Conservation (phyloP, 176 grass and related monocot species). For the Ampelocalamus luodianensis region DNA sequence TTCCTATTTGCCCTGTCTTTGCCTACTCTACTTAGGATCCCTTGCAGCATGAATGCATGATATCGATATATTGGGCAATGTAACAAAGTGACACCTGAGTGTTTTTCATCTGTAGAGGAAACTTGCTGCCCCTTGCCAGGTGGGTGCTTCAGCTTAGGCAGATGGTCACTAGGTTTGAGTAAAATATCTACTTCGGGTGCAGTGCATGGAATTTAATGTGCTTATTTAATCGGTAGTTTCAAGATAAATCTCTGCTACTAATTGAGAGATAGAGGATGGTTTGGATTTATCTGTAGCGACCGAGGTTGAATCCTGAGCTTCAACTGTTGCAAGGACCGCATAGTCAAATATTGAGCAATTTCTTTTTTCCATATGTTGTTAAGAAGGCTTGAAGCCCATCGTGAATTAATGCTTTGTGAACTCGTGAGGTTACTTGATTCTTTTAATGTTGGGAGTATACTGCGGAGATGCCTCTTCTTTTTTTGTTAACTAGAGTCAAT, state of each 20-base stretch:
- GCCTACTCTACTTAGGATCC: not conserved
- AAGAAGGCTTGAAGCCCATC: not conserved
- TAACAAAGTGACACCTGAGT: not conserved
- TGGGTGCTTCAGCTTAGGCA: slow-evolving; percentile 1
- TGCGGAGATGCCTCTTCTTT: not conserved
- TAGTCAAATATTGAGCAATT: slow-evolving; percentile 7
- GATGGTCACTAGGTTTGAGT: not conserved
- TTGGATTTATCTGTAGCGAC: not conserved
- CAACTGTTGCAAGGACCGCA: not conserved
- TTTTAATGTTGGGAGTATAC: not conserved
- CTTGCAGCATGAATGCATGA: not conserved
- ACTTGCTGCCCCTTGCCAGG: not conserved
- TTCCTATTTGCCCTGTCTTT: not conserved
- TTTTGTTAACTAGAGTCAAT: not conserved
- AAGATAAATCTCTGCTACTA: not conserved
- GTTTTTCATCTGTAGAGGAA: not conserved
- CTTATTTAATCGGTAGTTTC: not conserved
- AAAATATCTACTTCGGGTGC: not conserved
- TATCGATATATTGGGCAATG: not conserved
- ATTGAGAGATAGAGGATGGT: not conserved
- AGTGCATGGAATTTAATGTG: not conserved
- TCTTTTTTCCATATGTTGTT: slow-evolving; percentile 2
- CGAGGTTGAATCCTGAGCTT: not conserved
- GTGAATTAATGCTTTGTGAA: slow-evolving; percentile 11
- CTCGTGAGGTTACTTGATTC: not conserved